phyloP scores from a whole-genome alignment of 768 basidiomycete genomes.

The Epithele typhae region DNA sequence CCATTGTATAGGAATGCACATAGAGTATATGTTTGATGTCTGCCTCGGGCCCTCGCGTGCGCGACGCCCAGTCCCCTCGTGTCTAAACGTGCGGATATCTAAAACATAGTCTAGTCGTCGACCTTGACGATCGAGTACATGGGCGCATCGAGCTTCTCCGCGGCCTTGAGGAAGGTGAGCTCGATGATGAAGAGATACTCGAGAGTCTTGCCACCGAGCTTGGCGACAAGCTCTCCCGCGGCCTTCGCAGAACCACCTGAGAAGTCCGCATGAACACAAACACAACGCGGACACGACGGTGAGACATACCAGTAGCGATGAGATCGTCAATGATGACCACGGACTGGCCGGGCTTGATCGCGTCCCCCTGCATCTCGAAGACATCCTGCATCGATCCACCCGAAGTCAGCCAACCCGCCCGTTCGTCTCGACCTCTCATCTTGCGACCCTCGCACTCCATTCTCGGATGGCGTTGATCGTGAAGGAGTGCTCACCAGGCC shows the following conservation, averaged over 20 bases:
- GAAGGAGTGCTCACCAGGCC: conserved; percentile 53
- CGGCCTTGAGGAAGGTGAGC: conserved; percentile 67
- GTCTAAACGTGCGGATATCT: too few relatives aligned
- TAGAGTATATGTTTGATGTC: not conserved
- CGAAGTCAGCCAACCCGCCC: not conserved
- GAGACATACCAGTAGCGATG: conserved; percentile 82
- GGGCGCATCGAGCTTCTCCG: conserved; percentile 78
- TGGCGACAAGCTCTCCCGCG: conserved; percentile 82
- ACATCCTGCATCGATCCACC: conserved; percentile 51
- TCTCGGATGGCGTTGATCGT: too few relatives aligned
- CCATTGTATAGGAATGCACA: not conserved
- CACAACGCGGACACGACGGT: not conserved
- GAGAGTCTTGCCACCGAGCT: conserved; percentile 78
- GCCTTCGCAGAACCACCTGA: conserved; percentile 91
- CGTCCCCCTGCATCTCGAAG: conserved; percentile 94
- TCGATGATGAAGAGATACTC: conserved; percentile 97
- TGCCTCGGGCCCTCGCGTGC: too few relatives aligned
- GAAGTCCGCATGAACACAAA: not conserved
- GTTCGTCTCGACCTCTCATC: too few relatives aligned
- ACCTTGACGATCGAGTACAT: conserved; percentile 84
- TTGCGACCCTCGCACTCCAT: not conserved
- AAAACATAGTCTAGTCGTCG: conserved; percentile 42
- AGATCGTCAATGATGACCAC: conserved; percentile 92
- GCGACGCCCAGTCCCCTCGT: too few relatives aligned
- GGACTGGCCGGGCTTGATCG: conserved; percentile 76